phyloP scores from a whole-genome alignment of 1,284 basidiomycete species.

The Leccinum subfulvum region DNA sequence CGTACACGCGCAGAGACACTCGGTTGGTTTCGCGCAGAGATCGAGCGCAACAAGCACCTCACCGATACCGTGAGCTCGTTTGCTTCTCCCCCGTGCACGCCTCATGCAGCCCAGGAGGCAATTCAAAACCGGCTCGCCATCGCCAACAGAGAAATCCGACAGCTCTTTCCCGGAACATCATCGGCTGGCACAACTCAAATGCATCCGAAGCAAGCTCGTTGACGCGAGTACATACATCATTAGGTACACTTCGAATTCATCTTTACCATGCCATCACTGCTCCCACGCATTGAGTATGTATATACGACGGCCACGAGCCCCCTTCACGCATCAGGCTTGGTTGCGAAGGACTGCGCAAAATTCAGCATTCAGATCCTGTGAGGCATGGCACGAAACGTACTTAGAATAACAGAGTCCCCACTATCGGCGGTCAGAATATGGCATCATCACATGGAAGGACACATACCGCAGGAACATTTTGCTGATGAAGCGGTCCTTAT shows the following conservation, averaged over 20 bases:
- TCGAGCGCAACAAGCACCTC: constrained; percentile 61
- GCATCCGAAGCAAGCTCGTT: not conserved
- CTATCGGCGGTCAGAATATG: constrained; percentile 39
- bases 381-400: constrained; percentile 49
- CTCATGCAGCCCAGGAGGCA: constrained; percentile 34
- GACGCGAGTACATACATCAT: not conserved
- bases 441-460: constrained; percentile 7
- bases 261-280: not conserved
- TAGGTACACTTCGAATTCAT: constrained; percentile 7
- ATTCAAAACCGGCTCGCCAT: constrained; percentile 53
- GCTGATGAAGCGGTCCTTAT: constrained; percentile 99
- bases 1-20: constrained; percentile 62
- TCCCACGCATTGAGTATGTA: not conserved
- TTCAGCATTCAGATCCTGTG: constrained; percentile 19
- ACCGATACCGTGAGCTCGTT: constrained; percentile 49
- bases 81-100: constrained; percentile 9
- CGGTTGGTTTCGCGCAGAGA: constrained; percentile 68
- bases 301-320: not conserved
- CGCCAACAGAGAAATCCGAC: constrained; percentile 53
- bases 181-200: not conserved
- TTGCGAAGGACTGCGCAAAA: constrained; percentile 72
- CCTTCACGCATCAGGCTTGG: constrained; percentile 53
- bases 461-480: constrained; percentile 90
- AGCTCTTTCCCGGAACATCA: constrained; percentile 37
- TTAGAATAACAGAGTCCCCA: constrained; percentile 93